Evolutionary conservation across 1,284 basidiomycete species (phyloP).

Genomic region (Puccinia coronata): DNA sequence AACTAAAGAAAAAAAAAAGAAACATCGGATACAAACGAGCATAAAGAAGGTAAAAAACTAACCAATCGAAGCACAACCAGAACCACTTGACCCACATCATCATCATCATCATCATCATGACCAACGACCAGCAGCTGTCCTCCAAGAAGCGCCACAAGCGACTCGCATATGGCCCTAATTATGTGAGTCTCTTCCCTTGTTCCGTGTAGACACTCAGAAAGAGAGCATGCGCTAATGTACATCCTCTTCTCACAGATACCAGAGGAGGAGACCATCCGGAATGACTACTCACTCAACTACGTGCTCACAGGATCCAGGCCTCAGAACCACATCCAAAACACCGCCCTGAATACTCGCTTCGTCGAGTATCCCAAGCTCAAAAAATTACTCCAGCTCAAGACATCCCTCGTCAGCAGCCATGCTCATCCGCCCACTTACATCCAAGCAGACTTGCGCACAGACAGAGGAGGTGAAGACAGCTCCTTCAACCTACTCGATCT

Average conservation of each 20-base stretch:
- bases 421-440: slow-evolving; percentile 64
- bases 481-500: slow-evolving; percentile 62
- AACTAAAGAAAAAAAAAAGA: too few species aligned
- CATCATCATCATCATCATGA: not conserved
- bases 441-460: slow-evolving; percentile 53
- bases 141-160: slow-evolving; percentile 48
- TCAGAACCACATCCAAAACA: slow-evolving; percentile 84
- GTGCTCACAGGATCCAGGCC: slow-evolving; percentile 86
- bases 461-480: slow-evolving; percentile 61
- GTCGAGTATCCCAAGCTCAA: slow-evolving; percentile 95
- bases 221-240: too few species aligned
- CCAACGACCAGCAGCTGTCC: not conserved
- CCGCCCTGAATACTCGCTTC: slow-evolving; percentile 79
- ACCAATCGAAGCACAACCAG: too few species aligned
- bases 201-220: too few species aligned
- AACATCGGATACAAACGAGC: too few species aligned
- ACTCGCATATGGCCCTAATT: slow-evolving; percentile 58
- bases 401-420: slow-evolving; percentile 58
- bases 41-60: too few species aligned
- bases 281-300: slow-evolving; percentile 88
- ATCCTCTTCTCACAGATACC: slow-evolving; percentile 60
- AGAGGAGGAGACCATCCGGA: slow-evolving; percentile 89
- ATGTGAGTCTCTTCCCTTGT: slow-evolving; percentile 62
- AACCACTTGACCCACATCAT: too few species aligned
- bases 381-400: slow-evolving; percentile 75